Evolutionary conservation across 2,329 filamentous ascomycete genomes (phyloP).

Genomic region (Colletotrichum gloeosporioides): DNA sequence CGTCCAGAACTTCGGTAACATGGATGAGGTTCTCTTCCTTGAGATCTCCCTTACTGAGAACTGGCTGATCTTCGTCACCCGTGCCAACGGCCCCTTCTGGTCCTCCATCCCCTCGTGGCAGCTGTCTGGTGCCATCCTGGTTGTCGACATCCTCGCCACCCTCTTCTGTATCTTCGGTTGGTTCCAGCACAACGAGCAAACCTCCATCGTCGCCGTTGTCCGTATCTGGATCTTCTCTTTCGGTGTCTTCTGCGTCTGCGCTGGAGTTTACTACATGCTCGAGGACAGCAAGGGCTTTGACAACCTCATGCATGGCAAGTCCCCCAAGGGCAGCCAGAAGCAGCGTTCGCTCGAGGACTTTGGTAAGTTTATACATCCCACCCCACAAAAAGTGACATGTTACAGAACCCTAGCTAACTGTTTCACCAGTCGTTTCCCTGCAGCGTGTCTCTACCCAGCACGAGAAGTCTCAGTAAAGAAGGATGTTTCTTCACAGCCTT

Average conservation of each 20-base stretch:
- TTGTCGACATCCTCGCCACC: constrained; percentile 85
- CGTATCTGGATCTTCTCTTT: constrained; percentile 93
- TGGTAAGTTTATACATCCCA: constrained; percentile 58
- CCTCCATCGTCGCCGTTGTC: constrained; percentile 82
- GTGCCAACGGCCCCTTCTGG: constrained; percentile 92
- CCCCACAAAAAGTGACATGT: background rate
- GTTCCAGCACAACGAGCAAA: constrained; percentile 70
- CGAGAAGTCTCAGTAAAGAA: constrained; percentile 77
- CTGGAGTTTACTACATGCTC: constrained; percentile 76
- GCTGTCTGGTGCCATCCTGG: constrained; percentile 75
- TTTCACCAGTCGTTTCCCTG: constrained; percentile 75
- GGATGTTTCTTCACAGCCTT: background rate
- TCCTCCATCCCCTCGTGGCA: constrained; percentile 89
- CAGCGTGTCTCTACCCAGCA: constrained; percentile 92
- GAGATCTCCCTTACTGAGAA: constrained; percentile 92
- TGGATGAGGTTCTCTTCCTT: constrained; percentile 85
- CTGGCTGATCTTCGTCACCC: constrained; percentile 96
- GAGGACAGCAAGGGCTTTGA: constrained; percentile 84
- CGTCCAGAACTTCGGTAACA: constrained; percentile 84
- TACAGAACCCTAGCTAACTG: constrained; percentile 48
- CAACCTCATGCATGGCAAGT: constrained; percentile 93
- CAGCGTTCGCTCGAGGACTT: constrained; percentile 90
- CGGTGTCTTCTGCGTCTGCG: constrained; percentile 86
- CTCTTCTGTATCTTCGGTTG: constrained; percentile 87
- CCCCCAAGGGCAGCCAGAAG: constrained; percentile 80